phyloP scores from a whole-genome alignment of 169 alveolate genomes.

The Plasmodium fragile region DNA sequence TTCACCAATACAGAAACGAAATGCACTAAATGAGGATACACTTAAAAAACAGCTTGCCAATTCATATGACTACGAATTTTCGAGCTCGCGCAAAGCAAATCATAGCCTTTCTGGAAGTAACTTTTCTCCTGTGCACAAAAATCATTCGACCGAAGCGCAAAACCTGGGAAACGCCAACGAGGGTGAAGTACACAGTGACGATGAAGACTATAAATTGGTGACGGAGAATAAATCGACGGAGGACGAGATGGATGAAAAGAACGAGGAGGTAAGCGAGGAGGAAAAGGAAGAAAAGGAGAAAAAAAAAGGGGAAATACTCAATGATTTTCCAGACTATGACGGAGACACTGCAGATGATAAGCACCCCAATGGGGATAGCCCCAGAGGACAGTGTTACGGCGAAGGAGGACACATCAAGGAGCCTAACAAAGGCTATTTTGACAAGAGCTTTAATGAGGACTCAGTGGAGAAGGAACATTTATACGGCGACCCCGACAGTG shows the following conservation, averaged over 20 bases:
- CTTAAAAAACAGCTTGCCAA: conserved; percentile 13
- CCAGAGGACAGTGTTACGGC: background rate
- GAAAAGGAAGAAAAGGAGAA: background rate
- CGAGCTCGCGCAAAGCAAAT: conserved; percentile 44
- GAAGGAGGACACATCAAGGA: background rate
- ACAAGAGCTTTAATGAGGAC: background rate
- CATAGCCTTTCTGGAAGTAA: conserved; percentile 20
- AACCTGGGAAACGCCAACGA: background rate
- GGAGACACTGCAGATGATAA: background rate
- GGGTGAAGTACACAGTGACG: background rate
- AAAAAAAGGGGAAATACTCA: background rate
- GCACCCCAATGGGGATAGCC: background rate
- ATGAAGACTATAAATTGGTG: background rate
- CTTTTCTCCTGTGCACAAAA: background rate
- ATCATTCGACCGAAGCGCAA: background rate
- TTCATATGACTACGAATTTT: conserved; percentile 5
- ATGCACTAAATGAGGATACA: background rate
- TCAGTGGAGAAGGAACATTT: background rate
- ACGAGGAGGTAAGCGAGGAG: background rate
- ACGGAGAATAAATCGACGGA: background rate
- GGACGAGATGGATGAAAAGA: background rate
- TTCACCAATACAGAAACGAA: background rate
- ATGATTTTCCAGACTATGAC: background rate
- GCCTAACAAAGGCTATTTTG: conserved; percentile 9
- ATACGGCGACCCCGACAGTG: background rate